Base-by-base conservation (phyloP, 176 grass and related monocot species). In the Areca catechu region DNA sequence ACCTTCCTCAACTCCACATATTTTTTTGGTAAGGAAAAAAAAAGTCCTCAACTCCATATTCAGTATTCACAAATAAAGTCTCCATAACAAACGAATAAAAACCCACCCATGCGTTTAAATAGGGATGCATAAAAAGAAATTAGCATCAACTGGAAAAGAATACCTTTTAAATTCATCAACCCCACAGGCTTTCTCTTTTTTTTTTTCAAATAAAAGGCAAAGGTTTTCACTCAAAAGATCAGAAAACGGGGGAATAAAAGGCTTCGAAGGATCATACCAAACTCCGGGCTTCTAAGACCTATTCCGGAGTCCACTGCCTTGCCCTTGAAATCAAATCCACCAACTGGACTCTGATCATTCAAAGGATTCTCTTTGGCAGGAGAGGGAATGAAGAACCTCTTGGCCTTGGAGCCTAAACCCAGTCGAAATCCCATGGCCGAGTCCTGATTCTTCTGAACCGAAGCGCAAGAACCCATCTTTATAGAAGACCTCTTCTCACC, bases 191-290 rank as follows among this genome's bases (percentile, higher is more conserved):
- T 25, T 25, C 1, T 30, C n/a, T n/a, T n/a, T n/a, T 20, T 20
- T 19, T 24, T 72, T 10, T 34, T 7, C 30, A 71, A 19, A 7
- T 6, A 75, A 53, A 71, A 71, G 21, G 51, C 56, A 75, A 49
- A 34, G 30, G 58, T 50, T 58, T 34, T 37, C 65, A 20, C 5
- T 24, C 20, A 68, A 55, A 37, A 7, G 27, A 3, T 57, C 57
- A 68, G 24, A 25, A 65, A 62, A 24, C 15, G 14, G 54, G n/a
- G n/a, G 51, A 60, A 43, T 19, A 15, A 58, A 72, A 63, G 29
- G 53, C 28, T 28, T 51, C 17, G 19, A 62, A 59, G 15, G 22
- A 57, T 48, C 12, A 22, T 92, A 98, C 93, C 93, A 61, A 83
- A 73, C 63, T 82, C 65, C 4, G 62, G 57, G 61, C 53, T 91